phyloP scores from a whole-genome alignment of 441 rosid species.

The Adansonia rubrostipa region DNA sequence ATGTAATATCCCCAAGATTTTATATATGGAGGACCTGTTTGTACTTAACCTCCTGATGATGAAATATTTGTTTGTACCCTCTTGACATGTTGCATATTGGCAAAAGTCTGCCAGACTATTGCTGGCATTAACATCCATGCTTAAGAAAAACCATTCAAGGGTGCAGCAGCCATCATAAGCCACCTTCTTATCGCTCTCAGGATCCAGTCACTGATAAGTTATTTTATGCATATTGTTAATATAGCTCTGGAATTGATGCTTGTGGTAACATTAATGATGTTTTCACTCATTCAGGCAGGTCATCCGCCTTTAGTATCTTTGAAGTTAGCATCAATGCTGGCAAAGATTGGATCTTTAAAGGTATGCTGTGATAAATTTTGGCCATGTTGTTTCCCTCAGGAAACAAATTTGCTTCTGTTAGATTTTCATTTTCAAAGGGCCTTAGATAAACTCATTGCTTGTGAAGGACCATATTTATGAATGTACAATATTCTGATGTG shows the following conservation, averaged over 20 bases:
- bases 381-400: background rate
- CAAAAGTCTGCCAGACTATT: background rate
- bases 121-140: background rate
- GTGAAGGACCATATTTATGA: background rate
- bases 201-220: slow-evolving; percentile 1
- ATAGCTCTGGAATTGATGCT: slow-evolving; percentile 8
- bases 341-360: slow-evolving; percentile 70
- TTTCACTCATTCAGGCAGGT: slow-evolving; percentile 47
- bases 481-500: slow-evolving; percentile 3
- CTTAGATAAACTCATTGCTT: background rate
- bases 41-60: background rate
- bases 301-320: slow-evolving; percentile 60
- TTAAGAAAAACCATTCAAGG: background rate
- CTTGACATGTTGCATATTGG: background rate
- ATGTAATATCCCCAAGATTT: background rate
- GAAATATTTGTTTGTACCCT: background rate
- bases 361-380: slow-evolving; percentile 38
- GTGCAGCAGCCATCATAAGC: background rate
- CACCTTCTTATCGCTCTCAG: background rate
- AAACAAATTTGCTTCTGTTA: slow-evolving; percentile 6
- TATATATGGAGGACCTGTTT: background rate
- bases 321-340: slow-evolving; percentile 71
- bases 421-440: slow-evolving; percentile 9
- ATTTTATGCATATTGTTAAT: background rate
- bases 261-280: slow-evolving; percentile 18